A percentile compares a stretch with the other conserved stretches of the same genome.
These are phyloP conservation scores for Phalaenopsis hybrid DNA, from an alignment of 116 monocot species.

Conservation along the genomic window DNA sequence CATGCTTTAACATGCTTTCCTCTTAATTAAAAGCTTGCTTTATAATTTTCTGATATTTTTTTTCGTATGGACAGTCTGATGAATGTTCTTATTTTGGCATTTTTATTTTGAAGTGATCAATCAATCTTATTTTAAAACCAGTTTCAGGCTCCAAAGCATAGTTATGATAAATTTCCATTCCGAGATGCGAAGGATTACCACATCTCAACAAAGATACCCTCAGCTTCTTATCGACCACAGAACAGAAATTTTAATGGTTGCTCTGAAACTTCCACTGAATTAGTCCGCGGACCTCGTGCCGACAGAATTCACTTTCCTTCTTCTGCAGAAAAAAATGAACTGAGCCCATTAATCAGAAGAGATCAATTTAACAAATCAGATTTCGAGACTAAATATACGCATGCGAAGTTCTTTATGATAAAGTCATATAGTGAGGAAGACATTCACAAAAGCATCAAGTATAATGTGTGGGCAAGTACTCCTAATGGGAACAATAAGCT, in stretches of 20 bases:
- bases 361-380: conserved; percentile 46
- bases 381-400: conserved; percentile 41
- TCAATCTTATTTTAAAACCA: neutral
- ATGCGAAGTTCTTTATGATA: conserved; percentile 80
- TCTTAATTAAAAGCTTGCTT: neutral
- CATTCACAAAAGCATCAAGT: conserved; percentile 71
- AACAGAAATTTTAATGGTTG: conserved; percentile 8
- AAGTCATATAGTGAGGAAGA: conserved; percentile 77
- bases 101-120: neutral
- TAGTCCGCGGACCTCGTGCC: conserved; percentile 50
- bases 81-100: neutral
- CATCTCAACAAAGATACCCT: conserved; percentile 2
- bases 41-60: neutral
- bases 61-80: neutral
- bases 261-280: conserved; percentile 17
- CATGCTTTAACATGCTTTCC: too few relatives aligned
- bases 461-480: conserved; percentile 80
- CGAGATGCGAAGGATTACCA: conserved; percentile 5
- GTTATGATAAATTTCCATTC: conserved; percentile 1
- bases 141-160: conserved; percentile 19
- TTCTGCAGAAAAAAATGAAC: conserved; percentile 12
- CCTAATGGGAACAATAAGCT: conserved; percentile 61
- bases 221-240: conserved; percentile 20
- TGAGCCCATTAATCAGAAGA: conserved; percentile 8
- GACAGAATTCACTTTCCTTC: conserved; percentile 18